These are phyloP conservation scores for Sugiyamaella japonica DNA, from an alignment of 1,139 yeast genomes.

Conservation along the genomic window DNA sequence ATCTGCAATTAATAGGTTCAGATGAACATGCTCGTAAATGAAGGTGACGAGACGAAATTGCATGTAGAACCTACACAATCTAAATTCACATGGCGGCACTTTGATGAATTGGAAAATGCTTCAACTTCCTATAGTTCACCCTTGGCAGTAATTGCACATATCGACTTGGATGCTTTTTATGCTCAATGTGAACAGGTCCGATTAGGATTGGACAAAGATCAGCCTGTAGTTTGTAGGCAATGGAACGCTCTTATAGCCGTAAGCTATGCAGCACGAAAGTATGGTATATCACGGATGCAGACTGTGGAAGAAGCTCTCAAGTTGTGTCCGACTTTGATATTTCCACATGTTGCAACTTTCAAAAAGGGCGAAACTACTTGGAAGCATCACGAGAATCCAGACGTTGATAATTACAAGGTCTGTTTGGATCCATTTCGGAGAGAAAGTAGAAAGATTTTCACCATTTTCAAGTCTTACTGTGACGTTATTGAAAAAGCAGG, in stretches of 20 bases:
- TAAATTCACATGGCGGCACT: constrained; percentile 28
- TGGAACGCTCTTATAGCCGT: constrained; percentile 92
- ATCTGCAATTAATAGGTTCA: not conserved
- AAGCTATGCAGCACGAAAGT: constrained; percentile 72
- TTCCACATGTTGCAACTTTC: constrained; percentile 94
- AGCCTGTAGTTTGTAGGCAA: constrained; percentile 92
- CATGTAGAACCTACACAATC: constrained; percentile 12
- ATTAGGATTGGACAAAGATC: constrained; percentile 59
- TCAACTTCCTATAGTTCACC: constrained; percentile 50
- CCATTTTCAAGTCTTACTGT: constrained; percentile 50
- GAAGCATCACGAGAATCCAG: constrained; percentile 62
- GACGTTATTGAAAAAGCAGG: constrained; percentile 80
- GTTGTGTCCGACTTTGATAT: constrained; percentile 72
- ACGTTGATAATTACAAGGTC: constrained; percentile 64
- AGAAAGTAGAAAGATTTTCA: constrained; percentile 77
- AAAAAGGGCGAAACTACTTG: constrained; percentile 82
- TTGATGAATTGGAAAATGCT: constrained; percentile 27
- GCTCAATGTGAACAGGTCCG: constrained; percentile 88
- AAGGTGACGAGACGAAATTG: not conserved
- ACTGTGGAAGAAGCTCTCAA: constrained; percentile 61
- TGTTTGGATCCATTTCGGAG: constrained; percentile 88
- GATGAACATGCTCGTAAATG: not conserved
- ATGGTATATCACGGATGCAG: constrained; percentile 80
- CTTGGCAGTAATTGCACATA: constrained; percentile 76
- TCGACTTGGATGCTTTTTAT: constrained; percentile 92